Evolutionary conservation across 2,329 filamentous ascomycete species (phyloP), one percentile per base, ranked within the genome.

Genomic region (Cercospora sp.): DNA sequence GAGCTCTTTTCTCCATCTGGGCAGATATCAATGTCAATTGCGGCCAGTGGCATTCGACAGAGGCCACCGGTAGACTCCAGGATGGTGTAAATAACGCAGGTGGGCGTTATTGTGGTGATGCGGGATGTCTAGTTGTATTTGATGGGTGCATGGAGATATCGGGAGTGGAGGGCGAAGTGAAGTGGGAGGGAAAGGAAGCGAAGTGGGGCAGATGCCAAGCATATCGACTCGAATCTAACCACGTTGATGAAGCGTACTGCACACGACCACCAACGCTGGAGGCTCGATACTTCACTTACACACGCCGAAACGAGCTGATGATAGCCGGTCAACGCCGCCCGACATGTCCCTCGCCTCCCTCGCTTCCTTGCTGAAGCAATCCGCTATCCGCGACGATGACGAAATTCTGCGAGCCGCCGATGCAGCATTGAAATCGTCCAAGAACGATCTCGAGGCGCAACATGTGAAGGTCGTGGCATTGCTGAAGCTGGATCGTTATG

Each of bases 401-500:
- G 89, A 94, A 79, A 82, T 91, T 62, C 87, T 95, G 69, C 88
- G 87, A 74, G 84, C 86, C 65, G 86, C 88, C 72, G 85, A 89
- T 75, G 82, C 81, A 36, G 80, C 82, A 0, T 81, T 90, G 58
- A 84, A 86, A 75, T 85, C 85, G 67, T 85, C 84, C n/a, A 90
- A 89, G 76, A 78, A 78, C 63, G 85, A 90, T 72, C 68, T 83
- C 28, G 82, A 87, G 48, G 89, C 90, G 63, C 88, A 90, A 42
- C 89, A 90, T 77, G 90, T 89, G 40, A 89, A 90, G 69, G 85
- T 90, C 13, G 86, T 94, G 55, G 91, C 92, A 23, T 85, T 95
- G 20, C 84, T 95, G 71, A 93, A 93, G 78, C 87, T 95, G 73
- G 92, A 95, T 79, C 90, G 91, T 67, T 95, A 90, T 79, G 87